Conservation (phyloP, 768 basidiomycete species). For the Bullera alba region DNA sequence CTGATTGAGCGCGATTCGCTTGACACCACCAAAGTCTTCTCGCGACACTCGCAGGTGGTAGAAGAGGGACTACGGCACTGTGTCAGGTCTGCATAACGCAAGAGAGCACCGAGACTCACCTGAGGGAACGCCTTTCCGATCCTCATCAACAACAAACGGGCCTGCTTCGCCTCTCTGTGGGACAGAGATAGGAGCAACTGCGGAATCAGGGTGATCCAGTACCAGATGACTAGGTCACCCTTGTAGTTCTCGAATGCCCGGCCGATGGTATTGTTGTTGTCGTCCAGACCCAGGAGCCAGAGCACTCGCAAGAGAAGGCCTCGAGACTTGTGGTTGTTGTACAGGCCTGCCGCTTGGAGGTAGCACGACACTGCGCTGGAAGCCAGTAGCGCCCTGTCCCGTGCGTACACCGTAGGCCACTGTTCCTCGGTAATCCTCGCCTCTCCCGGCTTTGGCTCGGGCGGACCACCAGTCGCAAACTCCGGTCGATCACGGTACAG, state of each 20-base stretch:
- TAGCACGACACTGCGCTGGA: conserved; percentile 94
- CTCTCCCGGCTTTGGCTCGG: conserved; percentile 41
- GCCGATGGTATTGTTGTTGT: conserved; percentile 49
- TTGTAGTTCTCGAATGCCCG: conserved; percentile 79
- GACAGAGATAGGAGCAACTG: conserved; percentile 84
- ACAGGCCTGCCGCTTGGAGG: conserved; percentile 89
- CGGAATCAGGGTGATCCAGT: conserved; percentile 96
- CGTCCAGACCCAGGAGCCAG: conserved; percentile 95
- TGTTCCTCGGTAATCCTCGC: conserved; percentile 34
- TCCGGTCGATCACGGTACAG: conserved; percentile 79
- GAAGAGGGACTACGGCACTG: conserved; percentile 69
- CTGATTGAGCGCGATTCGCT: conserved; percentile 24
- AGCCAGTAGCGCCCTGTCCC: conserved; percentile 53
- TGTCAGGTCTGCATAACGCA: background rate
- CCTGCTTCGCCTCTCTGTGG: conserved; percentile 87
- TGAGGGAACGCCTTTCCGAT: conserved; percentile 89
- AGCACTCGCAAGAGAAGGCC: conserved; percentile 83
- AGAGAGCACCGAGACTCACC: conserved; percentile 49
- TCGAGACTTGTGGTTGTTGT: conserved; percentile 87
- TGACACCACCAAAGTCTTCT: conserved; percentile 56
- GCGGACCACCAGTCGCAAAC: conserved; percentile 23
- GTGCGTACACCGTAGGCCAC: conserved; percentile 29
- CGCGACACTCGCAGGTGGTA: conserved; percentile 82
- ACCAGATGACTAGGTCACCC: conserved; percentile 95
- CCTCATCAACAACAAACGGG: conserved; percentile 76